Base-by-base conservation (phyloP, 2,329 filamentous ascomycete genomes). In the Ilyonectria destructans region DNA sequence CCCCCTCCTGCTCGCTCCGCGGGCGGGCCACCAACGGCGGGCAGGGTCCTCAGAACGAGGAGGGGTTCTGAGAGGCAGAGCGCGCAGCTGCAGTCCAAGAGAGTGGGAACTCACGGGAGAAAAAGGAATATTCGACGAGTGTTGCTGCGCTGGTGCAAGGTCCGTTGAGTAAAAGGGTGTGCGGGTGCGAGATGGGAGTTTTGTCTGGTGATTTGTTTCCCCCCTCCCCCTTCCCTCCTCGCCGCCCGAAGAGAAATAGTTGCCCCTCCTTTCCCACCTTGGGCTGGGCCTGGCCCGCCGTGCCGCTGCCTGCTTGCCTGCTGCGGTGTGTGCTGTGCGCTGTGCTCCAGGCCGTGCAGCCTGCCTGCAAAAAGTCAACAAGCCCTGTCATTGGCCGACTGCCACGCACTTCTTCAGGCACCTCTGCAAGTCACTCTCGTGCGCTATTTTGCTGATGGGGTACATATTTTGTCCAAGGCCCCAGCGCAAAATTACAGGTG, bases 191-290 rank as follows among this genome's bases (percentile, higher is more conserved):
- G 58, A 45, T 46, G 58, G 52, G 59, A 62, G 64, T 62, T 62
- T 66, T 62, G 73, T 75, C 73, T 75, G 73, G 69, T 75, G 73
- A 75, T 75, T 75, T 74, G 72, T 74, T 74, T 69, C 65, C 64
- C 59, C 45, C 62, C 65, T 62, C 66, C 67, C 29, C 49, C 19
- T 31, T 17, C 46, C 8, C n/a, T 54, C 49, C 70, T 70, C 61
- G 69, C 70, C 65, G 69, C 73, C 73, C 57, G 60, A 66, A 66
- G 69, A 72, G 65, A 62, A 58, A 66, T 64, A 74, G 59, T 56
- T 75, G 73, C 73, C 73, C 73, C 73, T 75, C 73, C 70, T 72
- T 67, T 68, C 65, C 43, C 60, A 51, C 57, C 57, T 60, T 60
- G 21, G 58, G 58, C 33, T 60, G 43, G 37, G 37, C 26, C 35